These are phyloP conservation scores for Aquilaria sinensis DNA, from an alignment of 345 rosid genomes.

Conservation along the genomic window DNA sequence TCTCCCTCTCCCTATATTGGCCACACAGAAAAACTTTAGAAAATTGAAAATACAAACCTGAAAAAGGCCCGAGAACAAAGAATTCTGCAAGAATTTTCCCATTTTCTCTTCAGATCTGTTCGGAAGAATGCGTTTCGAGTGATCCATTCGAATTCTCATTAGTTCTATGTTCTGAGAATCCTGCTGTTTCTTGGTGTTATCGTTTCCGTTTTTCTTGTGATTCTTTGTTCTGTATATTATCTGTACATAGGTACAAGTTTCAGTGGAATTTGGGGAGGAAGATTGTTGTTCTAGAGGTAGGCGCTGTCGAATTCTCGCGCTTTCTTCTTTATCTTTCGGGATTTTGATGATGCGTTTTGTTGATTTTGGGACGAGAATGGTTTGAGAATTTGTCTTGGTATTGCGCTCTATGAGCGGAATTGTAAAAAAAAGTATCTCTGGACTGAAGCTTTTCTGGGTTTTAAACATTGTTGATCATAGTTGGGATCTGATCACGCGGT, in stretches of 20 bases:
- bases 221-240: background rate
- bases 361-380: no score
- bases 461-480: no score
- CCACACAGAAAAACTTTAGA: conserved; percentile 10
- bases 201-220: background rate
- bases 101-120: background rate
- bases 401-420: background rate
- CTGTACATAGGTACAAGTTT: background rate
- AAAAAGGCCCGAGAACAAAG: background rate
- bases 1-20: conserved; percentile 19
- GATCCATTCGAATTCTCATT: background rate
- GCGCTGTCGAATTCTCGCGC: background rate
- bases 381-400: background rate
- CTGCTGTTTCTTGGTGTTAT: background rate
- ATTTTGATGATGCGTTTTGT: no score
- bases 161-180: background rate
- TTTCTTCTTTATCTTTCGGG: background rate
- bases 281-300: conserved; percentile 21
- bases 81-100: background rate
- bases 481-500: no score
- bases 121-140: background rate
- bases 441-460: background rate
- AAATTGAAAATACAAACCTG: background rate
- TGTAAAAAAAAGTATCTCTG: background rate
- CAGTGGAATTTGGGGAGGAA: background rate